Percentiles rank a stretch among this genome's conserved stretches.
phyloP scores from a whole-genome alignment of 2,329 filamentous ascomycete genomes.

The Clonostachys sp. region DNA sequence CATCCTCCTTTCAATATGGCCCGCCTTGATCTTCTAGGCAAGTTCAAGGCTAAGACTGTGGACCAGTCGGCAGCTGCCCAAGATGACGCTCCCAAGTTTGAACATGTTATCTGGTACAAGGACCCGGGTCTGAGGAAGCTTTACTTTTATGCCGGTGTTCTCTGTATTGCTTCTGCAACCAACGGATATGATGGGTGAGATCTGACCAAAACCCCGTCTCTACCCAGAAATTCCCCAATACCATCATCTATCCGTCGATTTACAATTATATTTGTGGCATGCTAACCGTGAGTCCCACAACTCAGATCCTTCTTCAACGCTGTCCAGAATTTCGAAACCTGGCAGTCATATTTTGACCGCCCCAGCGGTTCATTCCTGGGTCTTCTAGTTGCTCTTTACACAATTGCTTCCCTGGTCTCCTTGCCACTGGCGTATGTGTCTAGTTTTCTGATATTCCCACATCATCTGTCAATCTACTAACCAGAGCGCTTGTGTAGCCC shows the following conservation, averaged over 20 bases:
- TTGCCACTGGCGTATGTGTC: slow-evolving; percentile 29
- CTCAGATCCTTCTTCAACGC: slow-evolving; percentile 44
- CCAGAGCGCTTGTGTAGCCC: slow-evolving; percentile 12
- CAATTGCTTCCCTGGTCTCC: slow-evolving; percentile 39
- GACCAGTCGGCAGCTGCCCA: slow-evolving; percentile 30
- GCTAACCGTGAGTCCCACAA: neutral
- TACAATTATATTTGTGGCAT: too few species aligned
- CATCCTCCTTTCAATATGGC: too few species aligned
- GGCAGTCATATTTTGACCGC: slow-evolving; percentile 44
- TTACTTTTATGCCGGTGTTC: slow-evolving; percentile 45
- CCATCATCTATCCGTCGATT: too few species aligned
- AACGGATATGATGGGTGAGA: slow-evolving; percentile 52
- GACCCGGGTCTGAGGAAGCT: slow-evolving; percentile 53
- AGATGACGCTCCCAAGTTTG: slow-evolving; percentile 41
- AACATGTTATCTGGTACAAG: slow-evolving; percentile 49
- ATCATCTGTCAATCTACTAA: neutral
- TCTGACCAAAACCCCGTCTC: too few species aligned
- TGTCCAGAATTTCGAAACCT: slow-evolving; percentile 50
- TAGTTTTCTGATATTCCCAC: too few species aligned
- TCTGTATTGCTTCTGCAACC: slow-evolving; percentile 56
- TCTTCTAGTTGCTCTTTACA: slow-evolving; percentile 45
- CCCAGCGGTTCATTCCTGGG: slow-evolving; percentile 31
- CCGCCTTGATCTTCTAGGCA: neutral
- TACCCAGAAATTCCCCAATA: too few species aligned
- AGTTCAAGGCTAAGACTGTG: slow-evolving; percentile 6